Evolutionary conservation across 192 early-diverging fungal genomes (phyloP), one percentile per base, ranked within the genome.

Genomic region (Pilobolus umbonatus): DNA sequence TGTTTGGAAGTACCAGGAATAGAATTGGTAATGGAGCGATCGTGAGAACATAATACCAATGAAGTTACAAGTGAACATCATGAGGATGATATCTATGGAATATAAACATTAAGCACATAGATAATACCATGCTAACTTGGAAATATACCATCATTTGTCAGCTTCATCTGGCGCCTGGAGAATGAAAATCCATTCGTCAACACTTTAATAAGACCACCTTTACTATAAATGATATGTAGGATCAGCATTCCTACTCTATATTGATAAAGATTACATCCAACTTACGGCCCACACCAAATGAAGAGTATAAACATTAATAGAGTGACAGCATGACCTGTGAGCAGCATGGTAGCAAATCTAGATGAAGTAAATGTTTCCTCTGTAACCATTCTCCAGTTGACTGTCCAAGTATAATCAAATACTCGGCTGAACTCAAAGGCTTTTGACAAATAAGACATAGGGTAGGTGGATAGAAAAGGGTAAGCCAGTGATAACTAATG

Each of bases 21-120:
- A 98, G 66, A 98, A 98, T 78, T 97, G 94, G 65, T 96, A 96
- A 65, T 98, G 96, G 53, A 98, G 72, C 1, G 89, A 87, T 22
- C 96, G 72, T 5, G 94, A 88, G 70, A 88, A 96, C 0, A 88
- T 57, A 34, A 98, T 83, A 14, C 96, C 96, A 19, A 93, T 86
- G 68, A 98, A 82, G 72, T 97, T 97, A 25, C 80, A 77, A 0
- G 87, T 87, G 47, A 97, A 94, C 75, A 96, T 74, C 14, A 81
- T 67, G 15, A 70, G 71, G 17, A 88, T 31, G 22, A 92, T 80
- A 57, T 84, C 84, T 88, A 39, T 26, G 29, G 9, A 34, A 44
- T 28, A 54, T 12, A 6, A 29, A 48, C 2, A 49, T 7, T 67
- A 53, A n/a, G n/a, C 32, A 30, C 30, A 30, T 39, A 32, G 4